Conservation (phyloP, 331 rosid genomes). For the Dryas integrifolia region DNA sequence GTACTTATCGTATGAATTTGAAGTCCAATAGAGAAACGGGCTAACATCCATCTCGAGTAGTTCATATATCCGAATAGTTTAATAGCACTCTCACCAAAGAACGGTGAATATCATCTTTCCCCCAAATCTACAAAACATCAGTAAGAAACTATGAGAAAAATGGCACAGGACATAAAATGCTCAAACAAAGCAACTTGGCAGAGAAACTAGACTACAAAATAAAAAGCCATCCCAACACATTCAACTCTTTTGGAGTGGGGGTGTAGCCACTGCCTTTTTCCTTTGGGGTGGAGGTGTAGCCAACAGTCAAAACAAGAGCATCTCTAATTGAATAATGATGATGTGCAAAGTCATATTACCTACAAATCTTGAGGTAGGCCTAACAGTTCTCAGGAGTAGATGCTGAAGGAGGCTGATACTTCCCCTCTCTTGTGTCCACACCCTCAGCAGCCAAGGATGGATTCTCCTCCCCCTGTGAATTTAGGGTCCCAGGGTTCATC, state of each 20-base stretch:
- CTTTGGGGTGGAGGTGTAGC: no score
- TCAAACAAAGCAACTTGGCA: no score
- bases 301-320: background rate
- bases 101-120: slow-evolving; percentile 4
- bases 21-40: slow-evolving; percentile 18
- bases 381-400: slow-evolving; percentile 39
- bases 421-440: slow-evolving; percentile 47
- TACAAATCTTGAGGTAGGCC: slow-evolving; percentile 33
- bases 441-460: slow-evolving; percentile 45
- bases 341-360: slow-evolving; percentile 30
- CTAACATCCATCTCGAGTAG: slow-evolving; percentile 33
- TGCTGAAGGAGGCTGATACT: slow-evolving; percentile 40
- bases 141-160: background rate
- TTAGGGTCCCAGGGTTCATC: slow-evolving; percentile 79
- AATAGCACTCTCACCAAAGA: slow-evolving; percentile 30
- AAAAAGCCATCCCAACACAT: no score
- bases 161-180: background rate
- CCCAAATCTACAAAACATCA: slow-evolving; percentile 5
- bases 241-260: no score
- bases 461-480: slow-evolving; percentile 59
- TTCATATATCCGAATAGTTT: slow-evolving; percentile 40
- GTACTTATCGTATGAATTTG: slow-evolving; percentile 22
- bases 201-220: no score
- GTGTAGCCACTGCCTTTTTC: no score
- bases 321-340: background rate